Evolutionary conservation across 1,284 basidiomycete genomes (phyloP).

Genomic region (Tetrapyrgos nigripes): DNA sequence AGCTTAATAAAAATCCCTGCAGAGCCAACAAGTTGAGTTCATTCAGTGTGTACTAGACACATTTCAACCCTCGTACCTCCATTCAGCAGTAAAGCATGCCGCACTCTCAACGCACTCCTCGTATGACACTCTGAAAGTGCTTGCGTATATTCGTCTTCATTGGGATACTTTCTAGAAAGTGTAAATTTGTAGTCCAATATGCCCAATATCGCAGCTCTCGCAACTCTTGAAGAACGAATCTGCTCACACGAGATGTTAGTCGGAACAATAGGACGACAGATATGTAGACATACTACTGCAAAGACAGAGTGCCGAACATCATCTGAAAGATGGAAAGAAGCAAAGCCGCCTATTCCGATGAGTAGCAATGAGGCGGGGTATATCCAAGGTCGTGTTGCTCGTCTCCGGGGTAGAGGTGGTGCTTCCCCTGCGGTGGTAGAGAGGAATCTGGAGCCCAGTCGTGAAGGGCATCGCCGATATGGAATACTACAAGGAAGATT

Average conservation of each 20-base stretch:
- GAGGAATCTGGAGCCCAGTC: not conserved
- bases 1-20: conserved; percentile 91
- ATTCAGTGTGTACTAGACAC: too few species aligned
- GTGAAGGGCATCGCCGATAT: not conserved
- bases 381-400: not conserved
- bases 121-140: conserved; percentile 83
- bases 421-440: not conserved
- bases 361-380: not conserved
- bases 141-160: conserved; percentile 59
- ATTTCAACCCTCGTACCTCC: conserved; percentile 61
- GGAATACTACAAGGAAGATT: not conserved
- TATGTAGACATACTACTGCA: conserved; percentile 64
- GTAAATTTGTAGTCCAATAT: conserved; percentile 88
- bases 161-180: conserved; percentile 64
- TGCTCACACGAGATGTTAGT: conserved; percentile 11
- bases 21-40: too few species aligned
- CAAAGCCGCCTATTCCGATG: conserved; percentile 34
- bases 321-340: conserved; percentile 65
- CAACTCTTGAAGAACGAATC: conserved; percentile 4
- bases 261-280: not conserved
- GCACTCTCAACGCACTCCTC: conserved; percentile 79
- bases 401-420: not conserved
- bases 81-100: conserved; percentile 84
- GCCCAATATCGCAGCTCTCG: conserved; percentile 60
- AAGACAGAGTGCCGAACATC: conserved; percentile 69